These are phyloP conservation scores for Medicago arabica DNA, from an alignment of 306 rosid species.

Conservation along the genomic window DNA sequence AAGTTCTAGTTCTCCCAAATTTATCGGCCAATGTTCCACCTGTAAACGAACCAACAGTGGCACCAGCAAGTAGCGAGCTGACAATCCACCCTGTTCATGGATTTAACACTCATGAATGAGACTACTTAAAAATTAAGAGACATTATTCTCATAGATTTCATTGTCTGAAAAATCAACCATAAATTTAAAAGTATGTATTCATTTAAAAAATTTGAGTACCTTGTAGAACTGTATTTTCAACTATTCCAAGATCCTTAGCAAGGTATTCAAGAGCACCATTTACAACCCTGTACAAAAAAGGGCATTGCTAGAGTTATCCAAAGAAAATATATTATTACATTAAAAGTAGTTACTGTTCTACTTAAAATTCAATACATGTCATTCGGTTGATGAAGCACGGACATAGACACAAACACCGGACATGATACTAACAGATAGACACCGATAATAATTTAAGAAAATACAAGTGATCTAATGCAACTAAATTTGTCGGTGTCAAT, in stretches of 20 bases:
- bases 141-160: not conserved
- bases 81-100: slow-evolving; percentile 86
- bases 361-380: slow-evolving; percentile 5
- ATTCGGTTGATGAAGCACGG: not conserved
- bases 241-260: slow-evolving; percentile 85
- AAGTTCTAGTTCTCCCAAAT: slow-evolving; percentile 87
- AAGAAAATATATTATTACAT: not conserved
- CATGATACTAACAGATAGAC: no score
- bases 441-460: no score
- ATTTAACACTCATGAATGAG: slow-evolving; percentile 44
- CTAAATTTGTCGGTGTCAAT: no score
- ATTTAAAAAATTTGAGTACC: slow-evolving; percentile 47
- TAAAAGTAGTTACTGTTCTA: slow-evolving; percentile 24
- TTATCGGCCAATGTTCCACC: slow-evolving; percentile 98
- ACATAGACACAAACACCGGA: no score
- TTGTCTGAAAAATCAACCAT: slow-evolving; percentile 19
- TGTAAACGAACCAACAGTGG: slow-evolving; percentile 90
- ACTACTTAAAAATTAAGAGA: not conserved
- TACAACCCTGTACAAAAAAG: slow-evolving; percentile 76
- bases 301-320: slow-evolving; percentile 33
- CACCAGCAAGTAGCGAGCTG: slow-evolving; percentile 87
- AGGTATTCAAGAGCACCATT: slow-evolving; percentile 98
- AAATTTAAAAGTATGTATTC: not conserved
- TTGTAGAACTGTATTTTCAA: slow-evolving; percentile 76
- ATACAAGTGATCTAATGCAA: no score